phyloP scores from a whole-genome alignment of 129 eudicot species.

The Saposhnikovia divaricata region DNA sequence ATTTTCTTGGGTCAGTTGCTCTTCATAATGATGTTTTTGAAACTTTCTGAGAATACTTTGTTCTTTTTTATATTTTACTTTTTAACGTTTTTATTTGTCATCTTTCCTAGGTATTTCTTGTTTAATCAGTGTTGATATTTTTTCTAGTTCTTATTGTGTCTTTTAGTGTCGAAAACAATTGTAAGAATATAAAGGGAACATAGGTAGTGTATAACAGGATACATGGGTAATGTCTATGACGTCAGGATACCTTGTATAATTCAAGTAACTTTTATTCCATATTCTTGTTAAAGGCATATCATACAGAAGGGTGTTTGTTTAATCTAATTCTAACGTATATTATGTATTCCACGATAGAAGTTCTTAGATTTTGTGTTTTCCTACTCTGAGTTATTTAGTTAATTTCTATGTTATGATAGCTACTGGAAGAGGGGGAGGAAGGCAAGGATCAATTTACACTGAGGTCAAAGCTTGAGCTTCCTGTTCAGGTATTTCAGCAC shows the following conservation, averaged over 20 bases:
- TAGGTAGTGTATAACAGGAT: not conserved
- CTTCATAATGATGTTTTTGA: not conserved
- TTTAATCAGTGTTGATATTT: not conserved
- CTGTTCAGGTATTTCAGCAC: conserved; percentile 69
- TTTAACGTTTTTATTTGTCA: not conserved
- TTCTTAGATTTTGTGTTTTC: not conserved
- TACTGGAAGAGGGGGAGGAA: conserved; percentile 91
- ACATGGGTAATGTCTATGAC: not conserved
- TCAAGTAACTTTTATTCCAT: not conserved
- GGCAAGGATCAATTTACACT: conserved; percentile 66
- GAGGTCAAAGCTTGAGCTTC: conserved; percentile 93
- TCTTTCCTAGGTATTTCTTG: not conserved
- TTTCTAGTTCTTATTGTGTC: not conserved
- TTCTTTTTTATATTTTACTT: not conserved
- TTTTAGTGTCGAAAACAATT: not conserved
- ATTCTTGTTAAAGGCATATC: not conserved
- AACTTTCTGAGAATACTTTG: not conserved
- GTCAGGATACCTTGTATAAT: not conserved
- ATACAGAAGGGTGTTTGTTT: not conserved
- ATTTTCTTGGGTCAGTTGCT: not conserved
- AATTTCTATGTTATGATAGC: conserved; percentile 29
- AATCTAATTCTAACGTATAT: not conserved
- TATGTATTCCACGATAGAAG: not conserved
- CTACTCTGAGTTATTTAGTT: not conserved
- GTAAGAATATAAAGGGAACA: not conserved